phyloP scores from a whole-genome alignment of 2,329 filamentous ascomycete genomes.

The Graphiopsis chlorocephala region DNA sequence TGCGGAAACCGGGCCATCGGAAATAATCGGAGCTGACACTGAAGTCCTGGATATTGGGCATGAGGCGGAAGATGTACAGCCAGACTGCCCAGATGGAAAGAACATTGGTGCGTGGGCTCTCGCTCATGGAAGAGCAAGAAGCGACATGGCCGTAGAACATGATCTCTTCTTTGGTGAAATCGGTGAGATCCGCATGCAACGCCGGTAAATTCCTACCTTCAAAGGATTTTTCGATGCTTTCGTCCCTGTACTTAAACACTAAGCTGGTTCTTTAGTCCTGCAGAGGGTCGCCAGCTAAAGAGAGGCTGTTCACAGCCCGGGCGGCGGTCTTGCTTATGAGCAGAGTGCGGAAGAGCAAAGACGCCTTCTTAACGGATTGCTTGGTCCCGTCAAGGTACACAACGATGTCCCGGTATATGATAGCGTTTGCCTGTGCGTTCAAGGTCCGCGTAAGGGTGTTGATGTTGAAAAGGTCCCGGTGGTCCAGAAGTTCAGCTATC shows the following conservation, averaged over 20 bases:
- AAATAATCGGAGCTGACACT: constrained; percentile 11
- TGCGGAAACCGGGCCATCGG: constrained; percentile 2
- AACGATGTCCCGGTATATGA: constrained; percentile 7
- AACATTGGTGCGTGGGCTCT: not conserved
- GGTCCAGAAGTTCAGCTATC: not conserved
- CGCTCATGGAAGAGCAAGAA: not conserved
- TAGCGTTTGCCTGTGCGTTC: constrained; percentile 8
- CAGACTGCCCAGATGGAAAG: not conserved
- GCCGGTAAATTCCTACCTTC: not conserved
- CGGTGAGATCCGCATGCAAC: not conserved
- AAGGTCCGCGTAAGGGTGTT: constrained; percentile 3
- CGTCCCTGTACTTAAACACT: too few species aligned
- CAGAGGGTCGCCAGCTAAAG: constrained; percentile 6
- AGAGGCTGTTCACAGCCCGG: not conserved
- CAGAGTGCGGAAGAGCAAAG: constrained; percentile 7
- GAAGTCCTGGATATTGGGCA: not conserved
- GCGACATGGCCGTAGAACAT: not conserved
- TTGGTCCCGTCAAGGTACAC: not conserved
- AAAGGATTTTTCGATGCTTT: not conserved
- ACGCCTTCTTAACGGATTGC: not conserved
- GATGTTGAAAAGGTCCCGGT: constrained; percentile 6
- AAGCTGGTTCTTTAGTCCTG: not conserved
- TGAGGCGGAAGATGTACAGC: not conserved
- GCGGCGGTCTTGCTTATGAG: constrained; percentile 3
- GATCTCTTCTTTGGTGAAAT: not conserved